Evolutionary conservation across 371 early-diverging fungal species (phyloP), one percentile per base, ranked within the genome.

Genomic region (Mucor circinelloides): DNA sequence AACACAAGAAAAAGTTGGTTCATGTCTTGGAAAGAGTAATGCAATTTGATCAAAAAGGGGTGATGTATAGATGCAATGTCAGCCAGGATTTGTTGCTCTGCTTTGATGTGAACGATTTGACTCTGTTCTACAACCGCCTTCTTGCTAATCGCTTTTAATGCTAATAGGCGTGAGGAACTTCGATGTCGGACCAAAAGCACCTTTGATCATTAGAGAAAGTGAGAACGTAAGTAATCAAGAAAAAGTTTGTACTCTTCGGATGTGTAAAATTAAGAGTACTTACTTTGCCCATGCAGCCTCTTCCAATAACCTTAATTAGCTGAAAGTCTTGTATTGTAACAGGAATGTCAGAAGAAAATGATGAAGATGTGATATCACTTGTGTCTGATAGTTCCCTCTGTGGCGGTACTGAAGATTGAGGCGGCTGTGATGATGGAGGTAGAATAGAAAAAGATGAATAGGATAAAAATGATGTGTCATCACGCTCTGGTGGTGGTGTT

Each of bases 131-230:
- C 85, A 34, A 98, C 93, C 52, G 87, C 89, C 67, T 93, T 92
- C 79, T 99, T 99, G 77, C 94, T 96, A 30, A 99, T 84, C 0
- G 97, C 96, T 79, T 99, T 99, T 71, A 99, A 88, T 9, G 99
- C 99, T 62, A 92, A 93, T 21, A 94, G 80, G 36, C 90, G 84
- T 1, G 74, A 67, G 30, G 80, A 68, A 19, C 58, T 66, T 25
- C 59, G 63, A 50, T 83, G 31, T 88, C 87, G 94, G 12, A 99
- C 97, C 77, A 99, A 92, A 81, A 94, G 94, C 15, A 99, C 81
- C 66, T 96, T 36, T 7, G 50, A 21, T 60, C 21, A 56, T 36
- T 13, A 36, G 36, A 4, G 36, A 36, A 36, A 10, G 36, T 10
- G 34, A 12, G 36, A 36, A 13, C 12, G 13, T 12, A 13, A 58